Conservation (phyloP, 2,329 filamentous ascomycete genomes). For the Penicillium nordicum region DNA sequence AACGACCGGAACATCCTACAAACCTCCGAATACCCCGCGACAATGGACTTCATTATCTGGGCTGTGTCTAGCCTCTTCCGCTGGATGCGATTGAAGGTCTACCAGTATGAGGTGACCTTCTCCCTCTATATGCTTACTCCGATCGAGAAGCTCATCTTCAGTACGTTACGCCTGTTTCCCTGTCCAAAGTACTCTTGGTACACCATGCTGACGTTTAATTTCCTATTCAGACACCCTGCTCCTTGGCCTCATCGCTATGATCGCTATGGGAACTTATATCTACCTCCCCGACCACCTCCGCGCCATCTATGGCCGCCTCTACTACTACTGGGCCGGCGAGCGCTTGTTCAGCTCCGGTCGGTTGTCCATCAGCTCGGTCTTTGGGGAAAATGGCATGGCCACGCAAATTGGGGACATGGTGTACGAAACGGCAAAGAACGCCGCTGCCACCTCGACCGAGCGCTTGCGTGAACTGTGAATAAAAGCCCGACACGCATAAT, state of each 20-base stretch:
- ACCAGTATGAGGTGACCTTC: conserved; percentile 97
- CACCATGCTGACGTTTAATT: conserved; percentile 2
- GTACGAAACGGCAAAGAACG: conserved; percentile 47
- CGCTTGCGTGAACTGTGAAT: conserved; percentile 34
- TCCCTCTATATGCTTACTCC: conserved; percentile 96
- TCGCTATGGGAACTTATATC: conserved; percentile 79
- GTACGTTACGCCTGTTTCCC: conserved; percentile 53
- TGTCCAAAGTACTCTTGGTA: neutral
- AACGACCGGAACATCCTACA: neutral
- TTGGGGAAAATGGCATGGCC: conserved; percentile 24
- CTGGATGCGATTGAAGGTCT: conserved; percentile 92
- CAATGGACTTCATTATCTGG: conserved; percentile 32
- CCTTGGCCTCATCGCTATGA: conserved; percentile 83
- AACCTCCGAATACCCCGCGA: conserved; percentile 4
- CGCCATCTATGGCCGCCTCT: conserved; percentile 77
- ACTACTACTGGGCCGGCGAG: conserved; percentile 93
- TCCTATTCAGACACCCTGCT: conserved; percentile 72
- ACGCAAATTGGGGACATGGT: conserved; percentile 45
- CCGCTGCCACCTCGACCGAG: conserved; percentile 35
- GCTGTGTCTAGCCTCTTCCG: conserved; percentile 59
- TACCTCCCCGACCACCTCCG: conserved; percentile 91
- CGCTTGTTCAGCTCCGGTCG: conserved; percentile 36
- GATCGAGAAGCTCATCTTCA: conserved; percentile 95
- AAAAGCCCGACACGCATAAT: neutral
- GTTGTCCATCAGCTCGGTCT: conserved; percentile 34